Percentiles rank a stretch among this genome's conserved stretches.
These are phyloP conservation scores for Nakazawaea ernobii DNA, from an alignment of 805 yeast genomes.

Conservation along the genomic window DNA sequence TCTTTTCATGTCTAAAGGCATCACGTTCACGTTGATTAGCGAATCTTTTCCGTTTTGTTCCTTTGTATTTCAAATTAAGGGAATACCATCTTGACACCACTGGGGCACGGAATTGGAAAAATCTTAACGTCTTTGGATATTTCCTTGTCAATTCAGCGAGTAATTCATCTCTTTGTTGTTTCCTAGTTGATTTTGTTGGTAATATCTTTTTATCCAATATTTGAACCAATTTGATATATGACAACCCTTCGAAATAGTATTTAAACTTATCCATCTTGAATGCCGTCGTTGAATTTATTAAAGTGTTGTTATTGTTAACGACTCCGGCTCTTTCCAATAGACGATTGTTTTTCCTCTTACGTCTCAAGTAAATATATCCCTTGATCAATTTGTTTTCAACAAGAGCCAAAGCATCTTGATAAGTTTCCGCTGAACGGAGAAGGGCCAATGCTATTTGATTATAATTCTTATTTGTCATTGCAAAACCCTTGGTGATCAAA, in stretches of 20 bases:
- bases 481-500: slow-evolving; percentile 19
- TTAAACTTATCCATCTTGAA: neutral
- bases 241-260: slow-evolving; percentile 3
- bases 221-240: slow-evolving; percentile 9
- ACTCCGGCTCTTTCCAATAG: neutral
- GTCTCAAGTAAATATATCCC: slow-evolving; percentile 12
- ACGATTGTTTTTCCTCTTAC: slow-evolving; percentile 4
- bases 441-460: slow-evolving; percentile 23
- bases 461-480: slow-evolving; percentile 20
- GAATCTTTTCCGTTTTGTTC: neutral
- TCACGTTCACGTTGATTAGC: slow-evolving; percentile 2
- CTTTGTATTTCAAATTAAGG: neutral
- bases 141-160: neutral
- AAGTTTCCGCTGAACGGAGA: slow-evolving; percentile 15
- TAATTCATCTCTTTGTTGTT: neutral
- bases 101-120: neutral
- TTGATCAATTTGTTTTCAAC: slow-evolving; percentile 23
- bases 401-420: slow-evolving; percentile 19
- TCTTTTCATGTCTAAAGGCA: neutral
- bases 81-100: neutral
- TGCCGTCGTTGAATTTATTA: neutral
- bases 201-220: slow-evolving; percentile 1
- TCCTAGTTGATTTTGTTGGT: neutral
- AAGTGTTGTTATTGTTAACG: neutral
- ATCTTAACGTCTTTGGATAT: slow-evolving; percentile 8